phyloP scores from a whole-genome alignment of 1,284 basidiomycete species.

The Mycena citricolor region DNA sequence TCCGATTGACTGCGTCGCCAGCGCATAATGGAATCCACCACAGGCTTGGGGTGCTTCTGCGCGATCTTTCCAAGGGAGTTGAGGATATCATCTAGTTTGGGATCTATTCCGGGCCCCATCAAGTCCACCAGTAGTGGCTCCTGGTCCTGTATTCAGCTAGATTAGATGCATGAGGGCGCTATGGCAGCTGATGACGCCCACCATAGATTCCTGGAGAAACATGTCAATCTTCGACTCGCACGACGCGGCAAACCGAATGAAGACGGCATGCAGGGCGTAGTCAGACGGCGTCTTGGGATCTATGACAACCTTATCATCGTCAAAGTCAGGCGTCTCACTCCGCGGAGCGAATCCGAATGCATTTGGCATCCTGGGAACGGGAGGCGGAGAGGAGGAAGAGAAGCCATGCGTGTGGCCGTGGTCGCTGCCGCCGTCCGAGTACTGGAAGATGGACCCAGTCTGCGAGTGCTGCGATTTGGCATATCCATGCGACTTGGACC shows the following conservation, averaged over 20 bases:
- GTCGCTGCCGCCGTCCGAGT: constrained; percentile 70
- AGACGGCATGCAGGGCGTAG: constrained; percentile 83
- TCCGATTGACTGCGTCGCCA: constrained; percentile 84
- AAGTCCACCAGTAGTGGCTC: constrained; percentile 66
- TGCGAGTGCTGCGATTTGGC: constrained; percentile 73
- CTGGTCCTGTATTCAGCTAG: constrained; percentile 48
- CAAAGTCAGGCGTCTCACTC: constrained; percentile 58
- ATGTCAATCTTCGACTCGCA: constrained; percentile 77
- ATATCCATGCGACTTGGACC: constrained; percentile 54
- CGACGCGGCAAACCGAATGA: constrained; percentile 77
- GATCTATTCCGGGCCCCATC: constrained; percentile 72
- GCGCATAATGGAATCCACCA: constrained; percentile 84
- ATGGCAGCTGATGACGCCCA: constrained; percentile 37
- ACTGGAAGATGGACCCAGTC: constrained; percentile 67
- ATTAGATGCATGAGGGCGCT: constrained; percentile 5
- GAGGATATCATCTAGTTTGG: constrained; percentile 79
- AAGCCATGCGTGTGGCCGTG: constrained; percentile 46
- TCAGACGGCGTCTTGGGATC: constrained; percentile 82
- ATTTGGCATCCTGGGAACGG: constrained; percentile 71
- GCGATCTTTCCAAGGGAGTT: constrained; percentile 85
- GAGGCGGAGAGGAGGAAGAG: constrained; percentile 63
- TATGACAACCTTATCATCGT: constrained; percentile 63
- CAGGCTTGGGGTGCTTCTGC: constrained; percentile 79
- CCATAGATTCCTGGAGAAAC: constrained; percentile 69
- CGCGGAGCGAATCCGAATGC: constrained; percentile 46